Percentiles rank a stretch among this genome's conserved stretches.
Conservation (phyloP, 441 rosid genomes). For the Theobroma grandiflorum region DNA sequence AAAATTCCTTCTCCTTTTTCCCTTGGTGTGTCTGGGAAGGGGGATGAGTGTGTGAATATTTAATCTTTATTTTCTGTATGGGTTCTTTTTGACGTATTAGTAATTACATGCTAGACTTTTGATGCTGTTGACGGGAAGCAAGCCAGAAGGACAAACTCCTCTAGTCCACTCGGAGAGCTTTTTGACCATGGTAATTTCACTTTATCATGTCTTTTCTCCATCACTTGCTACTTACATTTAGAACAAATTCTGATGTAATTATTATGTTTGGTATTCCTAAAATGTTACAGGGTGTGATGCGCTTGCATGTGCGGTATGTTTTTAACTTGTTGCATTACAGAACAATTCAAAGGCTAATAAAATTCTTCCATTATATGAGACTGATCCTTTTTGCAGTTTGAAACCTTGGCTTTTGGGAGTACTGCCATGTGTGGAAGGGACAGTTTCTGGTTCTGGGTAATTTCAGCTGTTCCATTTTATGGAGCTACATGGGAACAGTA, state of each 20-base stretch:
- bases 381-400: constrained; percentile 61
- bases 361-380: not conserved
- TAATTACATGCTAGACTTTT: constrained; percentile 68
- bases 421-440: constrained; percentile 96
- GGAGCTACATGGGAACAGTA: constrained; percentile 99
- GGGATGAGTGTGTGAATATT: constrained; percentile 10
- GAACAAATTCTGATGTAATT: constrained; percentile 32
- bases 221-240: constrained; percentile 24
- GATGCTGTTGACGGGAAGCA: constrained; percentile 99
- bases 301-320: constrained; percentile 94
- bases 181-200: constrained; percentile 85
- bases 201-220: constrained; percentile 21
- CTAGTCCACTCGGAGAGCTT: constrained; percentile 97
- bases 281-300: constrained; percentile 92
- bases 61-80: constrained; percentile 13
- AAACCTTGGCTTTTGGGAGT: constrained; percentile 89
- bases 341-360: not conserved
- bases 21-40: not conserved
- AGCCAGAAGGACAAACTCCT: constrained; percentile 94
- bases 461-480: constrained; percentile 90
- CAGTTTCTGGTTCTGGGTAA: constrained; percentile 94
- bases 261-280: constrained; percentile 22
- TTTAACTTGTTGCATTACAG: constrained; percentile 27
- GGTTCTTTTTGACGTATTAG: constrained; percentile 12
- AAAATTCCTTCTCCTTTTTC: not conserved